Evolutionary conservation across 495 filamentous ascomycete genomes (phyloP).

Genomic region (Viridothelium virens): DNA sequence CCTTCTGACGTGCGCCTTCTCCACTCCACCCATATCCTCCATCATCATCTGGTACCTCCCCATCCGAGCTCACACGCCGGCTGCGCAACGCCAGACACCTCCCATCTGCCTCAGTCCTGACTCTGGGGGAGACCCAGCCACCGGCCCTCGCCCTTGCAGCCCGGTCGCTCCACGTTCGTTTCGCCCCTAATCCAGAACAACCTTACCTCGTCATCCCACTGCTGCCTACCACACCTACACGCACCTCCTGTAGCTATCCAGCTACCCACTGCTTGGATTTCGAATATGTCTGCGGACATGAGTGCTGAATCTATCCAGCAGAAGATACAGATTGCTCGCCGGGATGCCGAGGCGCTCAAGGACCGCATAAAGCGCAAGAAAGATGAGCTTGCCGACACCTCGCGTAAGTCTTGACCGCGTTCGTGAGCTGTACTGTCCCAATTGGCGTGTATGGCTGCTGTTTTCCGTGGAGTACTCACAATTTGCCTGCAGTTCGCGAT

Average conservation of each 20-base stretch:
- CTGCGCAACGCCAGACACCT: not conserved
- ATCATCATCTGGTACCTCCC: not conserved
- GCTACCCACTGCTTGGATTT: not conserved
- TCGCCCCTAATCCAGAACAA: constrained; percentile 11
- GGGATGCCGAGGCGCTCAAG: constrained; percentile 96
- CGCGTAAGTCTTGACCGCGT: constrained; percentile 59
- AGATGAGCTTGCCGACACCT: constrained; percentile 96
- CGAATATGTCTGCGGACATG: constrained; percentile 46
- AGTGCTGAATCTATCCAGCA: constrained; percentile 68
- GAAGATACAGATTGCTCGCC: constrained; percentile 90
- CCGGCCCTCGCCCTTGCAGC: constrained; percentile 10
- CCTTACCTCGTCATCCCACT: constrained; percentile 11
- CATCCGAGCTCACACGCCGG: not conserved
- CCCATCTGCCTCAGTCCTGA: not conserved
- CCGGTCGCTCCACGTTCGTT: constrained; percentile 10
- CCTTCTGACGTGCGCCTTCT: constrained; percentile 11
- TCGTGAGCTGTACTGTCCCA: constrained; percentile 7
- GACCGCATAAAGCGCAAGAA: constrained; percentile 99
- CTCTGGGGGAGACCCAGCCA: not conserved
- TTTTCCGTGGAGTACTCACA: constrained; percentile 20
- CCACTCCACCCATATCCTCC: not conserved
- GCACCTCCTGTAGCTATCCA: not conserved
- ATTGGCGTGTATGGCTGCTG: not conserved
- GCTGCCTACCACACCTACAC: not conserved
- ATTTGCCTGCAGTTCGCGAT: constrained; percentile 61